Percentiles rank a stretch among this genome's conserved stretches.
Conservation (phyloP, 2,329 filamentous ascomycete genomes). For the Aspergillus sp. region DNA sequence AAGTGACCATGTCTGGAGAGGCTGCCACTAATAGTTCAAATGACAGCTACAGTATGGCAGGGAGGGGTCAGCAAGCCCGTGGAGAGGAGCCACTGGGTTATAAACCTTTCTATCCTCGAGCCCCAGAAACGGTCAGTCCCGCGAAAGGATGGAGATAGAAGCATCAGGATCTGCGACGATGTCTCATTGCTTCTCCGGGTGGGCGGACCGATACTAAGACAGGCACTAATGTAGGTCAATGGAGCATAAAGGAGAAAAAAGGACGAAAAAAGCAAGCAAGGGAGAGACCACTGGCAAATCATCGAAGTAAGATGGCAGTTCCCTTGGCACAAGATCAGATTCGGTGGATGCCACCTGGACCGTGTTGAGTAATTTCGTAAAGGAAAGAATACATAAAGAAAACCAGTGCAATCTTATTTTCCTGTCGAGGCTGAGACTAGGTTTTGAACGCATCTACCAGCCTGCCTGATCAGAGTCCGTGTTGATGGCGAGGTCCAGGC, state of each 20-base stretch:
- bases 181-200: conserved; percentile 20
- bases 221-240: conserved; percentile 9
- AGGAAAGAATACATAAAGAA: background rate
- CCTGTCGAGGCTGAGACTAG: background rate
- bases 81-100: conserved; percentile 12
- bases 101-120: conserved; percentile 10
- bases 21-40: background rate
- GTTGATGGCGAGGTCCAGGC: background rate
- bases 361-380: background rate
- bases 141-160: conserved; percentile 9
- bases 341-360: conserved; percentile 4
- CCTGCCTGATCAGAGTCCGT: conserved; percentile 1
- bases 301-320: conserved; percentile 12
- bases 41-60: background rate
- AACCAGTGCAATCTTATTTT: background rate
- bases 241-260: conserved; percentile 1
- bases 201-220: conserved; percentile 15
- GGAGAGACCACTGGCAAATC: conserved; percentile 14
- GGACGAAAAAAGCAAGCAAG: conserved; percentile 18
- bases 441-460: conserved; percentile 6
- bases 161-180: conserved; percentile 16
- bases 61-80: too few relatives aligned
- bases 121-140: conserved; percentile 7
- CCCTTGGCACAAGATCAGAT: conserved; percentile 4
- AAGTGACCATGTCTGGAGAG: background rate